A percentile compares a stretch with the other conserved stretches of the same genome.
phyloP scores from a whole-genome alignment of 2,329 filamentous ascomycete genomes.

The Aspergillus uvarum region DNA sequence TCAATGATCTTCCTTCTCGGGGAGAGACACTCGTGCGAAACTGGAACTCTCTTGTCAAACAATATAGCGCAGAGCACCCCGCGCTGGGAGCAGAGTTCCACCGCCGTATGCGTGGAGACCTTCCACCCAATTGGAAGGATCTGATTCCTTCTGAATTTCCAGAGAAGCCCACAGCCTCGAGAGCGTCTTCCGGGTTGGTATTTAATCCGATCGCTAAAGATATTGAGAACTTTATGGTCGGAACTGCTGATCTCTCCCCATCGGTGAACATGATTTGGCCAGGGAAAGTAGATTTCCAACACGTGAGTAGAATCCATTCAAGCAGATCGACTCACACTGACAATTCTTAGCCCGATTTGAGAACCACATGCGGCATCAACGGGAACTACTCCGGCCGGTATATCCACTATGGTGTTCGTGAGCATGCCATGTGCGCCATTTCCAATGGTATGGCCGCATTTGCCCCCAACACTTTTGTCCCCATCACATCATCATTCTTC shows the following conservation, averaged over 20 bases:
- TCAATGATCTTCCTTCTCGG: constrained; percentile 47
- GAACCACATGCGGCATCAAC: constrained; percentile 38
- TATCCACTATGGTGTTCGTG: constrained; percentile 60
- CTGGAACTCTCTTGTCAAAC: constrained; percentile 50
- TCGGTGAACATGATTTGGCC: constrained; percentile 59
- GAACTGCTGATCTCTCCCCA: constrained; percentile 55
- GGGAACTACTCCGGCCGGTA: constrained; percentile 53
- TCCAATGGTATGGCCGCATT: constrained; percentile 72
- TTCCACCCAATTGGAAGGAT: constrained; percentile 52
- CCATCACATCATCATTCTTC: constrained; percentile 61
- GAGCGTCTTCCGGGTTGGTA: constrained; percentile 50
- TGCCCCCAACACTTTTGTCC: constrained; percentile 55
- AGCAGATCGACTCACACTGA: constrained; percentile 8
- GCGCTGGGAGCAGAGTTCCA: constrained; percentile 52
- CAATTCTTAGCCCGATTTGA: constrained; percentile 26
- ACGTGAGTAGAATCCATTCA: constrained; percentile 33
- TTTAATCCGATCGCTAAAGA: constrained; percentile 54
- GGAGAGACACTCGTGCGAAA: constrained; percentile 50
- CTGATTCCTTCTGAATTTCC: constrained; percentile 53
- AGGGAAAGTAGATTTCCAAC: constrained; percentile 53
- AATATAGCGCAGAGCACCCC: constrained; percentile 48
- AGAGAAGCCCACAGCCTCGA: constrained; percentile 51
- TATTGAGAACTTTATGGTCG: constrained; percentile 53
- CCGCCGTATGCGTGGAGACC: constrained; percentile 48
- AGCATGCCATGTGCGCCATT: constrained; percentile 70